A percentile compares a stretch with the other conserved stretches of the same genome.
Evolutionary conservation across 2,329 filamentous ascomycete species (phyloP).

Genomic region (Rachicladosporium sp.): DNA sequence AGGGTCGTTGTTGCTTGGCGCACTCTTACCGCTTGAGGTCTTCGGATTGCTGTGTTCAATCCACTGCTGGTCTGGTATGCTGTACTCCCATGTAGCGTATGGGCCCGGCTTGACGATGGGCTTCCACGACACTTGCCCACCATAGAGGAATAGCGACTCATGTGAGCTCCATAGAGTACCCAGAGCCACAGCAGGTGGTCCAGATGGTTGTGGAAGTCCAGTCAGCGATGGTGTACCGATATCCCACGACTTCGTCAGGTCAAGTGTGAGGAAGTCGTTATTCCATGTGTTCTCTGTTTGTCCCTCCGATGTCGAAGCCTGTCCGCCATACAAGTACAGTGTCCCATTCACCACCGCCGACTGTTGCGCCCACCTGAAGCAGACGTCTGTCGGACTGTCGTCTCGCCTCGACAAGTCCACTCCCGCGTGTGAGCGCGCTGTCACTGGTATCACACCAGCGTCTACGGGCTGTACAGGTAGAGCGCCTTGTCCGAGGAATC

Average conservation of each 20-base stretch:
- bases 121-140: slow-evolving; percentile 58
- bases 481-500: slow-evolving; percentile 12
- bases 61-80: slow-evolving; percentile 49
- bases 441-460: slow-evolving; percentile 16
- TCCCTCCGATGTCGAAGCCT: slow-evolving; percentile 43
- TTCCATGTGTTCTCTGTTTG: slow-evolving; percentile 60
- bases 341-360: slow-evolving; percentile 61
- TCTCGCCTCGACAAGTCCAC: slow-evolving; percentile 23
- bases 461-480: slow-evolving; percentile 19
- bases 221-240: slow-evolving; percentile 49
- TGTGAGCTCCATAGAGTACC: slow-evolving; percentile 68
- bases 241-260: slow-evolving; percentile 62
- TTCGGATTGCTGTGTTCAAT: slow-evolving; percentile 47
- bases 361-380: slow-evolving; percentile 55
- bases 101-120: slow-evolving; percentile 44
- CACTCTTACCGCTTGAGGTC: slow-evolving; percentile 52
- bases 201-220: slow-evolving; percentile 51
- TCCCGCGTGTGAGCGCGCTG: slow-evolving; percentile 7
- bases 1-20: slow-evolving; percentile 41
- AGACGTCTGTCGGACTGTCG: slow-evolving; percentile 44
- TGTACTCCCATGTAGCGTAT: slow-evolving; percentile 59
- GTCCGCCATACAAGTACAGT: slow-evolving; percentile 63
- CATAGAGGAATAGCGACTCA: slow-evolving; percentile 59
- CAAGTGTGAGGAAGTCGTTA: slow-evolving; percentile 60
- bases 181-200: slow-evolving; percentile 57